Conservation (phyloP, 768 basidiomycete species). For the Boletus eberwhitei region DNA sequence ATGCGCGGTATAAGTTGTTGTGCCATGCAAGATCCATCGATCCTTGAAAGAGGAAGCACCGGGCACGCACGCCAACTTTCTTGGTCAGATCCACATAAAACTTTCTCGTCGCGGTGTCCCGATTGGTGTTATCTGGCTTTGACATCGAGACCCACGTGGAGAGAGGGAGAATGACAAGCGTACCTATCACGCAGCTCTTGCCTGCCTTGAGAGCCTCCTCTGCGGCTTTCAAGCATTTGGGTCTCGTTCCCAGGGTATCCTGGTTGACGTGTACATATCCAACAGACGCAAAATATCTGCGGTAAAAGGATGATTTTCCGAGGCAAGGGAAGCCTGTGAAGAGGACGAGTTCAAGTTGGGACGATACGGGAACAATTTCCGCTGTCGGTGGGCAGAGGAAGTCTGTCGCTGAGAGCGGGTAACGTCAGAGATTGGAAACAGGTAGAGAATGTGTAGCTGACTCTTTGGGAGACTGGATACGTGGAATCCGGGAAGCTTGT, state of each 20-base stretch:
- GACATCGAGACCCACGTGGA: background rate
- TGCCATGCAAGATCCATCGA: conserved; percentile 86
- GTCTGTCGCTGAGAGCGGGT: conserved; percentile 38
- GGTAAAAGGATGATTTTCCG: conserved; percentile 85
- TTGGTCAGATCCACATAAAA: conserved; percentile 68
- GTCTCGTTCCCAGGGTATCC: conserved; percentile 70
- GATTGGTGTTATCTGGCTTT: conserved; percentile 85
- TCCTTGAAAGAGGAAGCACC: conserved; percentile 75
- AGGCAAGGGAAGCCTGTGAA: conserved; percentile 61
- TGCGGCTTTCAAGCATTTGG: conserved; percentile 69
- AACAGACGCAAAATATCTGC: conserved; percentile 57
- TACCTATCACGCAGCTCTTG: conserved; percentile 76
- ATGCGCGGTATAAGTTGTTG: conserved; percentile 88
- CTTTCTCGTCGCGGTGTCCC: conserved; percentile 64
- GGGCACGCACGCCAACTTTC: conserved; percentile 47
- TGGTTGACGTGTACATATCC: conserved; percentile 87
- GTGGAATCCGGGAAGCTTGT: conserved; percentile 64
- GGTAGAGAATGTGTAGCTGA: conserved; percentile 7
- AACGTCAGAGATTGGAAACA: background rate
- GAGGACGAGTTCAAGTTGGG: conserved; percentile 47
- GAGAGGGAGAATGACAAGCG: conserved; percentile 16
- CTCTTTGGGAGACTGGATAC: conserved; percentile 44
- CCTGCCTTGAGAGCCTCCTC: conserved; percentile 51
- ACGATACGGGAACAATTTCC: conserved; percentile 9
- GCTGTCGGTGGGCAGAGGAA: conserved; percentile 15